Base-by-base conservation (phyloP, 345 rosid genomes). In the Populus nigra region DNA sequence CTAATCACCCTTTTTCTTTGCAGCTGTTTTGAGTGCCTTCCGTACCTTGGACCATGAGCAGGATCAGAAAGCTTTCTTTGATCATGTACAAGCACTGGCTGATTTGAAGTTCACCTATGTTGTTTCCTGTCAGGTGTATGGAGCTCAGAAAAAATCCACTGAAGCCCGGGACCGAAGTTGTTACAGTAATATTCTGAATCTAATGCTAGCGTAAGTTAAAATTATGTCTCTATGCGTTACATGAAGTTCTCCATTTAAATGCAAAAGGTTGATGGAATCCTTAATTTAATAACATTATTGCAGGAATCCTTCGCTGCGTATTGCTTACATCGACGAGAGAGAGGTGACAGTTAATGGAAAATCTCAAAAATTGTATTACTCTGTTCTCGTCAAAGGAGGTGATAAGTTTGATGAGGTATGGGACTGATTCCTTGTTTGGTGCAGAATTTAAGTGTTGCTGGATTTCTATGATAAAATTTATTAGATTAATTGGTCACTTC, bases 111-210 rank as follows among this genome's bases (percentile, higher is more conserved):
- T 93, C 86, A 93, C 97, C 49, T 96, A 93, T 80, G 97, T 96
- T 71, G 99, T 96, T 83, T 96, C 99, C 35, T 96, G 99, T 89
- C 99, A 96, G 80, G 35, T 93, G 55, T 91, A 91, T 86, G 99
- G 99, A 36, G 79, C 81, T 83, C 98, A 91, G 80, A 96, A 94
- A 86, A 90, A 88, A 84, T 88, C 97, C 8, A 65, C 79, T 75
- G 93, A 94, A 50, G 0, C 0, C 43, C 82, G 61, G 41, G 98
- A 91, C 1, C 82, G 96, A 33, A 88, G 91, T 80, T 84, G 91
- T 83, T 93, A 93, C 87, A 87, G 17, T 75, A 89, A 93, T 74
- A 93, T 96, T 75, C 73, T 96, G 78, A 90, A 84, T 83, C 98
- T 96, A 83, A 96, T 96, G 99, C 82, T 96, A 43, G 81, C 17